Evolutionary conservation across 2,329 filamentous ascomycete genomes (phyloP).

Genomic region (Phialemonium atrogriseum): DNA sequence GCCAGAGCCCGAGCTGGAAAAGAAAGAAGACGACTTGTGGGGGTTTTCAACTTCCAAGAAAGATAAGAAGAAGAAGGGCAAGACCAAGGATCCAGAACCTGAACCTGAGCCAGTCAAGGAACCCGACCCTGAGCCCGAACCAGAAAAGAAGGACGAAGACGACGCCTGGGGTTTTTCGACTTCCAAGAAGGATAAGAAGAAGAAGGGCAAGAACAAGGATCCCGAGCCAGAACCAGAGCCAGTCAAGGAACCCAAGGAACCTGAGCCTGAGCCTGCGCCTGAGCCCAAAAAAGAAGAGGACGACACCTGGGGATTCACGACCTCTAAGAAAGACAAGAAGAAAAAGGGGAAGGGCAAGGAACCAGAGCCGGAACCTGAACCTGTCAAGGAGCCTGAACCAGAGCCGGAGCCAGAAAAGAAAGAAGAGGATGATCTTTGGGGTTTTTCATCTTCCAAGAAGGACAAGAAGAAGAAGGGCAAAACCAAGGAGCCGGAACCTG

Average conservation of each 20-base stretch:
- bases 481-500: too few relatives aligned
- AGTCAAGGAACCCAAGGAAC: slow-evolving; percentile 28
- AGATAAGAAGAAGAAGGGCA: slow-evolving; percentile 18
- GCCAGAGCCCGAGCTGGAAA: slow-evolving; percentile 14
- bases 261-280: slow-evolving; percentile 11
- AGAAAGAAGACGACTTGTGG: slow-evolving; percentile 23
- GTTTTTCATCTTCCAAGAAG: slow-evolving; percentile 17
- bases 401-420: slow-evolving; percentile 29
- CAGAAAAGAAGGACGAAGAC: slow-evolving; percentile 12
- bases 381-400: slow-evolving; percentile 23
- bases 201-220: slow-evolving; percentile 13
- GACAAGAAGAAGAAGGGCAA: slow-evolving; percentile 27
- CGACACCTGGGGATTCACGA: slow-evolving; percentile 21
- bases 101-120: slow-evolving; percentile 34
- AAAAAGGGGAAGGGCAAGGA: slow-evolving; percentile 16
- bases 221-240: slow-evolving; percentile 26
- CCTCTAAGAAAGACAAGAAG: slow-evolving; percentile 20
- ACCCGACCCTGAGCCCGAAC: slow-evolving; percentile 15
- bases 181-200: slow-evolving; percentile 19
- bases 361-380: slow-evolving; percentile 27
- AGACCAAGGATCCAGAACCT: slow-evolving; percentile 15
- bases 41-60: slow-evolving; percentile 19
- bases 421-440: slow-evolving; percentile 21
- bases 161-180: slow-evolving; percentile 18
- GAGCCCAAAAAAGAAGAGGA: slow-evolving; percentile 15